phyloP scores from a whole-genome alignment of 495 filamentous ascomycete genomes.

The Tuber umbilicatum region DNA sequence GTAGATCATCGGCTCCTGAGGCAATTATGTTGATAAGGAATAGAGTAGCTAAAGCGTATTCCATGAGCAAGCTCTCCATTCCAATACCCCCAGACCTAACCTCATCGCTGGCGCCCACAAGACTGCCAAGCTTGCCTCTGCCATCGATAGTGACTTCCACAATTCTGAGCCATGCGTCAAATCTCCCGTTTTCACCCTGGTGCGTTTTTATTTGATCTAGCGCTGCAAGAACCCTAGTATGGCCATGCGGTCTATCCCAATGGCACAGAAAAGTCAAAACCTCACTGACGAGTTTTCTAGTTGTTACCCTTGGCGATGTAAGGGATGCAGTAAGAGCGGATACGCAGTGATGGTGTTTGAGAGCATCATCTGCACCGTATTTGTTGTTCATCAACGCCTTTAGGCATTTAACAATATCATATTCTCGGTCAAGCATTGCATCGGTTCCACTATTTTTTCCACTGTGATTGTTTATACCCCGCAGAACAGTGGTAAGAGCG shows the following conservation, averaged over 20 bases:
- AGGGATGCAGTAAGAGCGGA: conserved; percentile 81
- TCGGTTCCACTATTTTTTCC: conserved; percentile 60
- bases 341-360: conserved; percentile 80
- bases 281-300: conserved; percentile 91
- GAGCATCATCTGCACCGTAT: conserved; percentile 95
- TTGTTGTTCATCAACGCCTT: conserved; percentile 99
- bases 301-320: conserved; percentile 81
- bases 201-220: conserved; percentile 86
- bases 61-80: conserved; percentile 98
- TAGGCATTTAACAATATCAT: conserved; percentile 95
- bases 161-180: conserved; percentile 98
- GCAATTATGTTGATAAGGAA: conserved; percentile 96
- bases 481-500: conserved; percentile 85
- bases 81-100: conserved; percentile 94
- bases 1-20: conserved; percentile 85
- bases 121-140: conserved; percentile 93
- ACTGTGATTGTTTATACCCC: conserved; percentile 76
- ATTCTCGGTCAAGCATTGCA: conserved; percentile 69
- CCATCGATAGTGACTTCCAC: conserved; percentile 97
- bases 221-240: conserved; percentile 85
- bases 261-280: conserved; percentile 95
- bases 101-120: conserved; percentile 95
- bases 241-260: conserved; percentile 80
- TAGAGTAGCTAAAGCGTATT: conserved; percentile 93
- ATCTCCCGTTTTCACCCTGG: conserved; percentile 88